phyloP scores from a whole-genome alignment of 768 basidiomycete genomes.

The Tephrocybe sp. region DNA sequence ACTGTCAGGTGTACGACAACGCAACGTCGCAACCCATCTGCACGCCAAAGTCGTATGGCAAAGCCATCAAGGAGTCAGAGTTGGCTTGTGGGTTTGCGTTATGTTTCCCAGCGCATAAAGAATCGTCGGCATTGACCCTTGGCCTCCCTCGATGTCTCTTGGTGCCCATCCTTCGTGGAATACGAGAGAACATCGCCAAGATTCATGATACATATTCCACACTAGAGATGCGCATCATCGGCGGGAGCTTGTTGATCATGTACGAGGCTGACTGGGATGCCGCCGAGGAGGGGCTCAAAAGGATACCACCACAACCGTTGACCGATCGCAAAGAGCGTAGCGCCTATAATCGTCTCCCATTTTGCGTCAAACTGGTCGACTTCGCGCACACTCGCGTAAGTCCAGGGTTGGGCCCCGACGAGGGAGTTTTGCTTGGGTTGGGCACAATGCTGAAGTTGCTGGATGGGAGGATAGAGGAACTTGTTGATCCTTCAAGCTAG shows the following conservation, averaged over 20 bases:
- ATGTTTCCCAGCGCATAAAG: conserved; percentile 66
- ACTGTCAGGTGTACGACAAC: conserved; percentile 68
- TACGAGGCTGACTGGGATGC: conserved; percentile 56
- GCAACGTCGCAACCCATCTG: conserved; percentile 48
- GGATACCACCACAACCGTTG: conserved; percentile 23
- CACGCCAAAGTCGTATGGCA: conserved; percentile 78
- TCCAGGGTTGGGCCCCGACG: conserved; percentile 73
- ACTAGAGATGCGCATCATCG: conserved; percentile 77
- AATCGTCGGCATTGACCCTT: conserved; percentile 18
- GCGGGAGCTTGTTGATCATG: conserved; percentile 75
- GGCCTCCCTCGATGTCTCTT: conserved; percentile 61
- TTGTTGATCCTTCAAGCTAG: conserved; percentile 2
- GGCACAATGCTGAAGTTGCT: conserved; percentile 62
- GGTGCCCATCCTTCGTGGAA: conserved; percentile 54
- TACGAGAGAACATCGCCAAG: conserved; percentile 52
- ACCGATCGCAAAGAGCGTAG: conserved; percentile 33
- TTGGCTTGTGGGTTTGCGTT: conserved; percentile 70
- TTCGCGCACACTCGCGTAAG: conserved; percentile 85
- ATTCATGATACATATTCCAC: conserved; percentile 48
- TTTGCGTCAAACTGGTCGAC: conserved; percentile 80
- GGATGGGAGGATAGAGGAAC: conserved; percentile 30
- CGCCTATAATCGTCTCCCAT: conserved; percentile 45
- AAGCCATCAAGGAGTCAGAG: conserved; percentile 62
- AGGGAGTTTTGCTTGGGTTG: conserved; percentile 74
- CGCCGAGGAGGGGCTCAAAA: conserved; percentile 42